Conservation (phyloP, 768 basidiomycete species). For the Lactifluus pinguis region DNA sequence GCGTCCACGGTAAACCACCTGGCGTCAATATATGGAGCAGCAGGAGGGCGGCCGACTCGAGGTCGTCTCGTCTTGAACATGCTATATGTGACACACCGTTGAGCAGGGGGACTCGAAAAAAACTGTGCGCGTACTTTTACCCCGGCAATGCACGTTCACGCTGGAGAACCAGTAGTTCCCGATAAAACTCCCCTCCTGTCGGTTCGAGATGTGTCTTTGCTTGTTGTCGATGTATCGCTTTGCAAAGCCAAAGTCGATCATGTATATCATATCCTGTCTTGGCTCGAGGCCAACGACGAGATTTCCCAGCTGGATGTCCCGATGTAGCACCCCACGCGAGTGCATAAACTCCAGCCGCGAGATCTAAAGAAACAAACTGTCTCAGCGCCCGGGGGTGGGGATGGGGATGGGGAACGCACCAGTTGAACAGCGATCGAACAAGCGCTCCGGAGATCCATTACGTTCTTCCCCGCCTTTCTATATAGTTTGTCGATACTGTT, state of each 20-base stretch:
- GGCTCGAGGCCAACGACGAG: slow-evolving; percentile 55
- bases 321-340: slow-evolving; percentile 58
- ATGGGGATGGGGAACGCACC: slow-evolving; percentile 33
- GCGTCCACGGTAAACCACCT: slow-evolving; percentile 67
- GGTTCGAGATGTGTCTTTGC: slow-evolving; percentile 62
- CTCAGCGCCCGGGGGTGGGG: background rate
- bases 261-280: slow-evolving; percentile 53
- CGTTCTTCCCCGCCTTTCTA: slow-evolving; percentile 44
- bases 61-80: slow-evolving; percentile 69
- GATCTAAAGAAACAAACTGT: slow-evolving; percentile 37
- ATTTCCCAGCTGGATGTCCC: slow-evolving; percentile 76
- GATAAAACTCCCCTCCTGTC: slow-evolving; percentile 59
- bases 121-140: slow-evolving; percentile 42
- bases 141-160: slow-evolving; percentile 67
- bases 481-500: slow-evolving; percentile 57
- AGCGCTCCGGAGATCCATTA: slow-evolving; percentile 62
- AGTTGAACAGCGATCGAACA: slow-evolving; percentile 72
- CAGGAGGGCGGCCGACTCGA: slow-evolving; percentile 72
- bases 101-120: background rate
- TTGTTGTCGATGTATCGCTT: slow-evolving; percentile 63
- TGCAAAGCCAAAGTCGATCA: slow-evolving; percentile 84
- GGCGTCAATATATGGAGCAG: slow-evolving; percentile 74
- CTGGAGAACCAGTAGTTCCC: slow-evolving; percentile 84
- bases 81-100: slow-evolving; percentile 33
- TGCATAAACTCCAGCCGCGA: slow-evolving; percentile 70